A percentile compares a stretch with the other conserved stretches of the same genome.
Evolutionary conservation across 345 rosid genomes (phyloP).

Genomic region (Hibiscus trionum): DNA sequence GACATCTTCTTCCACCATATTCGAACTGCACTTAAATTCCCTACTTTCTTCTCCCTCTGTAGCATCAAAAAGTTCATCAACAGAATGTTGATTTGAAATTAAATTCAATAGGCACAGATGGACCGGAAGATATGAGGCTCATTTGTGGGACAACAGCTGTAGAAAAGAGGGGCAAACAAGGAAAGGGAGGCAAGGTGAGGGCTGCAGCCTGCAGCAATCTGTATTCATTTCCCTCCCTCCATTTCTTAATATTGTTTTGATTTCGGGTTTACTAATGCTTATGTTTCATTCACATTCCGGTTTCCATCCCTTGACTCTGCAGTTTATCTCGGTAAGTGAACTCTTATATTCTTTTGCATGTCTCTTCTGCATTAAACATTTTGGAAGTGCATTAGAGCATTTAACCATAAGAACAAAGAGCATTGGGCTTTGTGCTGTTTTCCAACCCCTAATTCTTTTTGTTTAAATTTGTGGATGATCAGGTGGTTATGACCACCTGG

Average conservation of each 20-base stretch:
- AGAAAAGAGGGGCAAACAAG: constrained; percentile 88
- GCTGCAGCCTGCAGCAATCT: too few relatives aligned
- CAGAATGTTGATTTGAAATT: too few relatives aligned
- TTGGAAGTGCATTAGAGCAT: background rate
- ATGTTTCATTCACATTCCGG: constrained; percentile 19
- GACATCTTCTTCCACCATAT: too few relatives aligned
- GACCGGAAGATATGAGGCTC: constrained; percentile 81
- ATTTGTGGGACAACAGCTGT: constrained; percentile 91
- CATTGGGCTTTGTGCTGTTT: constrained; percentile 21
- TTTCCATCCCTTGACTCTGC: constrained; percentile 20
- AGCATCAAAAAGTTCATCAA: too few relatives aligned
- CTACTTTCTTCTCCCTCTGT: too few relatives aligned
- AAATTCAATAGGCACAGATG: background rate
- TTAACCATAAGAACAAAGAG: background rate
- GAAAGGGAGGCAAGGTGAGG: constrained; percentile 75
- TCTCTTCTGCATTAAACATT: background rate
- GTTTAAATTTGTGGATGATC: background rate
- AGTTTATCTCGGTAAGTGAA: constrained; percentile 89
- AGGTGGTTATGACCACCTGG: constrained; percentile 75
- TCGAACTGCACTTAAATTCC: too few relatives aligned
- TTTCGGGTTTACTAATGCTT: constrained; percentile 30
- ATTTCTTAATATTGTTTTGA: too few relatives aligned
- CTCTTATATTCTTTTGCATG: constrained; percentile 6
- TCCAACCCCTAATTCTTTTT: constrained; percentile 13
- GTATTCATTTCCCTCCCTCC: too few relatives aligned